phyloP scores from a whole-genome alignment of 257 asterid genomes.

The Solanum neorickii region DNA sequence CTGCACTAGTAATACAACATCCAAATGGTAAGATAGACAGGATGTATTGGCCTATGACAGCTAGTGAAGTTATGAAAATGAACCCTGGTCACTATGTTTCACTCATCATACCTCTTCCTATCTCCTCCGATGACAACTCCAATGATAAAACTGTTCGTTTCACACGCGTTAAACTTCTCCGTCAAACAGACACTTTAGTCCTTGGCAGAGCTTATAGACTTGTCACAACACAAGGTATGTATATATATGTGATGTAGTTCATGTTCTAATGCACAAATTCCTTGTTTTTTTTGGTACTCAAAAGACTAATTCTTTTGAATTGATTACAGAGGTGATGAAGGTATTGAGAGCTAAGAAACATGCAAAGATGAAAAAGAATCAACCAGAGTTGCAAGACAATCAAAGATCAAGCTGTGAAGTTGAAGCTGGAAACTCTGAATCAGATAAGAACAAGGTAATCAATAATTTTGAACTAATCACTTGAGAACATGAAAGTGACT shows the following conservation, averaged over 20 bases:
- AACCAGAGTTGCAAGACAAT: slow-evolving; percentile 16
- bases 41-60: slow-evolving; percentile 63
- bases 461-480: not conserved
- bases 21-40: slow-evolving; percentile 68
- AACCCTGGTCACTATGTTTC: slow-evolving; percentile 89
- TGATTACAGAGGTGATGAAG: slow-evolving; percentile 66
- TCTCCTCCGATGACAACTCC: slow-evolving; percentile 7
- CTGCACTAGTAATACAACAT: slow-evolving; percentile 83
- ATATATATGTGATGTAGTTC: not conserved
- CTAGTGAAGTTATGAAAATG: slow-evolving; percentile 66
- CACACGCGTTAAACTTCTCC: slow-evolving; percentile 73
- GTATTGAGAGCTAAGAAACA: slow-evolving; percentile 69
- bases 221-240: slow-evolving; percentile 68
- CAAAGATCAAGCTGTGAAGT: slow-evolving; percentile 20
- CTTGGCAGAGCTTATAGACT: slow-evolving; percentile 83
- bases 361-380: slow-evolving; percentile 57
- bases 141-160: slow-evolving; percentile 29
- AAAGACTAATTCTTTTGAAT: not conserved
- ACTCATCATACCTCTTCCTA: slow-evolving; percentile 54
- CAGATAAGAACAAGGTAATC: slow-evolving; percentile 28
- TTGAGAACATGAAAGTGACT: not conserved
- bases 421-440: slow-evolving; percentile 22
- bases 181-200: slow-evolving; percentile 56
- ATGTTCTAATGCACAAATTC: not conserved
- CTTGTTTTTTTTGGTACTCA: not conserved